These are phyloP conservation scores for Neoboletus brunneissimus DNA, from an alignment of 768 basidiomycete genomes.

Conservation along the genomic window DNA sequence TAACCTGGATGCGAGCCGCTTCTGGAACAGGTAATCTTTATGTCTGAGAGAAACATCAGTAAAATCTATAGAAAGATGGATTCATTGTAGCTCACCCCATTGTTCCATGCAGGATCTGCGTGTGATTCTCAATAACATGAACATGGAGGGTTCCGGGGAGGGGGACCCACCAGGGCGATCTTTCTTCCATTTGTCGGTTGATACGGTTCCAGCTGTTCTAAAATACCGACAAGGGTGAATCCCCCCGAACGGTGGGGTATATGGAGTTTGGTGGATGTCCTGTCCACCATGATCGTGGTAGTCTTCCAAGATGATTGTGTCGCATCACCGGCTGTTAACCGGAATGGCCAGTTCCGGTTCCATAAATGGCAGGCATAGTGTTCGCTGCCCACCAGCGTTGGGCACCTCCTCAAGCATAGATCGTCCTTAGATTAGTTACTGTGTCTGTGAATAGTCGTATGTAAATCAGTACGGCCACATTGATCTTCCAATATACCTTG, in stretches of 20 bases:
- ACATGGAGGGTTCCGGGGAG: conserved; percentile 1
- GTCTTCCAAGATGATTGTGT: background rate
- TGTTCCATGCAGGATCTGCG: conserved; percentile 74
- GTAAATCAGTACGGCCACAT: background rate
- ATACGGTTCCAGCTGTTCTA: conserved; percentile 57
- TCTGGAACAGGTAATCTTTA: conserved; percentile 83
- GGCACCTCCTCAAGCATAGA: background rate
- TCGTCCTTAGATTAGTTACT: background rate
- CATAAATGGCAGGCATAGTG: conserved; percentile 28
- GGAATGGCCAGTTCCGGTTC: conserved; percentile 5
- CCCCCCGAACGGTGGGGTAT: conserved; percentile 51
- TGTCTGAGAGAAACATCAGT: conserved; percentile 47
- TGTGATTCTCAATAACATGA: conserved; percentile 16
- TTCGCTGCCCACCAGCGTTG: conserved; percentile 1
- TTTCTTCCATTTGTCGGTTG: conserved; percentile 54
- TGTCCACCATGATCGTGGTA: conserved; percentile 23
- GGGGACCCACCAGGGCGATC: conserved; percentile 58
- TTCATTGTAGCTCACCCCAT: conserved; percentile 55
- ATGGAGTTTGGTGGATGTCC: conserved; percentile 46
- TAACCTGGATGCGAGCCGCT: conserved; percentile 58
- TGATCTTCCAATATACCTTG: background rate
- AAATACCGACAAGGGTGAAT: conserved; percentile 51
- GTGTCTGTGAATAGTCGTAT: background rate
- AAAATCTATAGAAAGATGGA: background rate
- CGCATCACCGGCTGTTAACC: background rate